phyloP scores from a whole-genome alignment of 2,329 filamentous ascomycete genomes.

The Clonostachys solani region DNA sequence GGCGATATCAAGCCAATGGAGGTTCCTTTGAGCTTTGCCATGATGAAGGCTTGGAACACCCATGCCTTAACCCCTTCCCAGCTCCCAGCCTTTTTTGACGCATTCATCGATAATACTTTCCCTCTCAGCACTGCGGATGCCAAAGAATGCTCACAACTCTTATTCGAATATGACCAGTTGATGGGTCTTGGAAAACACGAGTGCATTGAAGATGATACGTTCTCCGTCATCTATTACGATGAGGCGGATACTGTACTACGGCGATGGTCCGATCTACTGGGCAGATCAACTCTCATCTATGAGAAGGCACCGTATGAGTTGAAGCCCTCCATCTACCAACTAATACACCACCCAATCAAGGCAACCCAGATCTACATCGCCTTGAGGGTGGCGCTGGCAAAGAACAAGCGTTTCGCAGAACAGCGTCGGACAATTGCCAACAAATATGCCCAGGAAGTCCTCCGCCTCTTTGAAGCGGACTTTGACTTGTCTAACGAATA shows the following conservation, averaged over 20 bases:
- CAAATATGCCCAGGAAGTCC: slow-evolving; percentile 6
- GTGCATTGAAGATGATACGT: slow-evolving; percentile 7
- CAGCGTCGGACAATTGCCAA: slow-evolving; percentile 44
- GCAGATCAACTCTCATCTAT: slow-evolving; percentile 37
- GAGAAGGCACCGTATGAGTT: slow-evolving; percentile 46
- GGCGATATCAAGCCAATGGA: slow-evolving; percentile 60
- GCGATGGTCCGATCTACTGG: slow-evolving; percentile 25
- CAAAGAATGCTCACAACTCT: slow-evolving; percentile 39
- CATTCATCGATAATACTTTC: slow-evolving; percentile 44
- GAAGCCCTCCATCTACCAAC: slow-evolving; percentile 47
- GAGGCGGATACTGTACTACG: slow-evolving; percentile 53
- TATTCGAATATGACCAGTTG: slow-evolving; percentile 34
- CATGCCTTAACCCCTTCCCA: slow-evolving; percentile 19
- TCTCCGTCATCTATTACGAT: slow-evolving; percentile 52
- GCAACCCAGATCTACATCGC: slow-evolving; percentile 48
- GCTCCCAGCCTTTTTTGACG: slow-evolving; percentile 36
- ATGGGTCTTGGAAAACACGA: slow-evolving; percentile 27
- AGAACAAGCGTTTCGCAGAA: slow-evolving; percentile 37
- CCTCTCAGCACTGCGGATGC: slow-evolving; percentile 37
- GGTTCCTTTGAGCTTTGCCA: slow-evolving; percentile 50
- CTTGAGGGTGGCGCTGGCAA: slow-evolving; percentile 25
- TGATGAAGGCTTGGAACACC: slow-evolving; percentile 51
- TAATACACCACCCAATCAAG: slow-evolving; percentile 50
- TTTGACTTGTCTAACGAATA: slow-evolving; percentile 34
- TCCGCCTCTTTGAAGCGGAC: slow-evolving; percentile 37